Evolutionary conservation across 2,329 filamentous ascomycete genomes (phyloP), one percentile per base, ranked within the genome.

Genomic region (Botryotinia globosa): DNA sequence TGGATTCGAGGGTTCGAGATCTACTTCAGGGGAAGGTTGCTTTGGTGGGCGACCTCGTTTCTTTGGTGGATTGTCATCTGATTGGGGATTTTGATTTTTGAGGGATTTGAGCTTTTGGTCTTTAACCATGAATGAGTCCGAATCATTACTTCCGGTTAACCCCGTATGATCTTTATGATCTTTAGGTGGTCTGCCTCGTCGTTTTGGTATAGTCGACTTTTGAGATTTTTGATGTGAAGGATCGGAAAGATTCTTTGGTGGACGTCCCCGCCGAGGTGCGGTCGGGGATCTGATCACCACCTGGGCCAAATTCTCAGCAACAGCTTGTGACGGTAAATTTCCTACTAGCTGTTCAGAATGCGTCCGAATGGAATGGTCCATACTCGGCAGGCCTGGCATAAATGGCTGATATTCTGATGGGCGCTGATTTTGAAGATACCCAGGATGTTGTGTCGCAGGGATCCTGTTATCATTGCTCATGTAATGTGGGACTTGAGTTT

Each of bases 1-100:
- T 9, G 86, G 83, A 34, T 83, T 75, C 4, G 77, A 75, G 32
- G 64, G 44, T 7, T 61, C 42, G n/a, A 77, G 71, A 5, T 71
- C 54, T 32, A 67, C 42, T 45, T 67, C 72, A 8, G 42, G 34
- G 34, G 58, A 37, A 29, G 66, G 62, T 29, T 44, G 34, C 42
- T 73, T 76, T 14, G 71, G 51, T 5, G 73, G 75, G 8, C 77
- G 72, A 20, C 74, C 75, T 34, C 66, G 72, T 65, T 74, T 76
- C 61, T 77, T 77, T 39, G 61, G 64, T 44, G 20, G 34, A 42
- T 64, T 59, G 4, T 44, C 45, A 56, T 34, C 37, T 34, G 34
- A 51, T 20, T 54, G 25, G 29, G 45, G 44, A 25, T 51, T 51
- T 16, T 32, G 48, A 39, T 44, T 34, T 12, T 39, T 66, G 16